phyloP scores from a whole-genome alignment of 768 basidiomycete species.

The Calocybe cyanea region DNA sequence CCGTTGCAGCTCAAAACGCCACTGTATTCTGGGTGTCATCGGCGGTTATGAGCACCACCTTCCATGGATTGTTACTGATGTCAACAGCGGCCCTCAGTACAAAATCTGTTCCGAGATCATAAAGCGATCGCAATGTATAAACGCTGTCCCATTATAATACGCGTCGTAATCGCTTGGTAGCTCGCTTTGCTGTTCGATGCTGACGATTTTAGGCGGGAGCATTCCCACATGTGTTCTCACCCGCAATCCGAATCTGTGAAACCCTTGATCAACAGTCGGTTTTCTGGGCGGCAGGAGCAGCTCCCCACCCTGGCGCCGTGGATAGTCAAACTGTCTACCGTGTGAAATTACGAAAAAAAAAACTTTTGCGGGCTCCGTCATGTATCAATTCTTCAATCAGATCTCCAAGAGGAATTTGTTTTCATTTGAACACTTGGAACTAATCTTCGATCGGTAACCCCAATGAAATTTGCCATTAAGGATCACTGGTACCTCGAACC shows the following conservation, averaged over 20 bases:
- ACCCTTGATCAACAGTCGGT: constrained; percentile 7
- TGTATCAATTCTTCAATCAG: background rate
- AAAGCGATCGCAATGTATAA: background rate
- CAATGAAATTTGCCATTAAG: constrained; percentile 4
- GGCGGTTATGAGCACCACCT: background rate
- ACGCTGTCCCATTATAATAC: background rate
- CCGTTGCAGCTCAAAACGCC: background rate
- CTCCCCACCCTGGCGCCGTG: background rate
- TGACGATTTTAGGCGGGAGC: background rate
- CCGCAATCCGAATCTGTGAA: background rate
- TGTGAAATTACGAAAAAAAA: constrained; percentile 7
- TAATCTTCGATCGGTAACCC: constrained; percentile 8
- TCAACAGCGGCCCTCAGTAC: background rate
- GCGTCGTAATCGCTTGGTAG: constrained; percentile 5
- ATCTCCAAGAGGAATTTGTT: constrained; percentile 12
- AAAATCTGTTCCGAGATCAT: background rate
- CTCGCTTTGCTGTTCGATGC: background rate
- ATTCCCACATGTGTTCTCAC: constrained; percentile 2
- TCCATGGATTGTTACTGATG: too few relatives aligned
- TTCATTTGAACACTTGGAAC: constrained; percentile 6
- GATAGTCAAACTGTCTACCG: background rate
- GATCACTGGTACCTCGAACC: constrained; percentile 9
- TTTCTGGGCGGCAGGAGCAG: background rate
- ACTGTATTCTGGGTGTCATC: background rate
- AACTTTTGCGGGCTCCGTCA: background rate